Base-by-base conservation (phyloP, 805 yeast species). In the Yarrowia sp. region DNA sequence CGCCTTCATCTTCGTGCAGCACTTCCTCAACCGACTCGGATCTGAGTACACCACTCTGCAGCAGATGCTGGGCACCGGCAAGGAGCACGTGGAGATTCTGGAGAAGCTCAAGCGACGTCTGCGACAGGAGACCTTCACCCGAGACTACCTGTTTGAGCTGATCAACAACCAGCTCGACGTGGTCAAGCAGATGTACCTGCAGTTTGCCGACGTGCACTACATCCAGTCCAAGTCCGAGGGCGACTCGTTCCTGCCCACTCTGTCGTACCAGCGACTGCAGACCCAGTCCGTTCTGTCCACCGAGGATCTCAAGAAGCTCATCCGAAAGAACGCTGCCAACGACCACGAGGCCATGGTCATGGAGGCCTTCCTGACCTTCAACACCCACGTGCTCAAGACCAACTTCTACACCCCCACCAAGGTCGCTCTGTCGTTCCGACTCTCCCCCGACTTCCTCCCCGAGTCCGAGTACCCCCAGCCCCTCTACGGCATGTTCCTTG, bases 361-460 rank as follows among this genome's bases (percentile, higher is more conserved):
- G 77, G 86, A 86, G 75, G 95, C 97, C 5, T 84, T 94, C 70
- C 87, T 87, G 78, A 82, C 86, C 61, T 95, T 94, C 83, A 94
- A 95, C 83, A 85, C 89, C 78, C 85, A 94, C 36, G 86, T 94
- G 67, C 84, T 94, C 78, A 93, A 94, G 83, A 94, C 99, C 24
- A 94, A 94, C 80, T 95, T 94, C 79, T 94, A 91, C 80, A 86
- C 91, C 47, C 91, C 97, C 20, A 90, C 98, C 67, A 94, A 94
- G 81, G 96, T 94, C 63, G 99, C 99, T 19, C 83, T 94, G 69
- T 91, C 97, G 3, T 94, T 94, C 83, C 87, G 98, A 79, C 84
- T 95, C 74, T 84, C 92, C 75, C 97, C 99, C 42, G 80, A 87
- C 17, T 90, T 93, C 80, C 84, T 94, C 78, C 97, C 98, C 55